Base-by-base conservation (phyloP, 2,329 filamentous ascomycete genomes). In the Onygenales sp. region DNA sequence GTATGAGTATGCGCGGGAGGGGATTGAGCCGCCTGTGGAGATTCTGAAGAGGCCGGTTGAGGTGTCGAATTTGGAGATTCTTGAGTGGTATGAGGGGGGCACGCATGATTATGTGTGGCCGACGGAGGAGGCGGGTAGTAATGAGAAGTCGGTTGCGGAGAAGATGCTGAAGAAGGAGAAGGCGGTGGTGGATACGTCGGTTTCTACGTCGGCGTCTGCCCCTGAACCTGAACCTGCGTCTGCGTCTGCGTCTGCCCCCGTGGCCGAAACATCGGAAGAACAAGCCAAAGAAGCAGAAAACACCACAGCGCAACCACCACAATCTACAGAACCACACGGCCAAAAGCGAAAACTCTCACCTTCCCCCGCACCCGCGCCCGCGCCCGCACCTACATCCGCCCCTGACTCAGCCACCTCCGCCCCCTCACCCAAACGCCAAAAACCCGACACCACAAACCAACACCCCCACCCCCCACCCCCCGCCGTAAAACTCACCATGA, bases 1-100 rank as follows among this genome's bases (percentile, higher is more conserved):
- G 48, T 98, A 98, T 68, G 91, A 98, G 72, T 97, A 97, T 70
- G 93, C 93, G 17, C 80, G 93, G 48, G 89, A 91, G 67, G 93
- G 93, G 13, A 89, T 86, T 64, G 82, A 88, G 38, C 85, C 95
- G 13, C 93, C 93, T 0, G 78, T 86, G 53, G 86, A 95, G 67
- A 93, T 98, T 55, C 78, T 90, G 66, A 82, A 86, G 52, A 77
- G 92, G 54, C 81, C 87, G 2, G 88, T 97, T 41, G 83, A 89
- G 51, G 88, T 95, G 0, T 71, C 79, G 46, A 81, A 90, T 39
- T 70, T 96, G 60, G 87, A 94, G 67, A 70, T 97, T 55, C 65
- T 94, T 7, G 89, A 96, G 66, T 98, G 89, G 77, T 73, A 79
- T 76, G 87, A 91, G 61, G 86, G 87, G 2, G 91, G 89, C 2